Conservation (phyloP, 208 protist species). For the Acanthamoeba triangularis region DNA sequence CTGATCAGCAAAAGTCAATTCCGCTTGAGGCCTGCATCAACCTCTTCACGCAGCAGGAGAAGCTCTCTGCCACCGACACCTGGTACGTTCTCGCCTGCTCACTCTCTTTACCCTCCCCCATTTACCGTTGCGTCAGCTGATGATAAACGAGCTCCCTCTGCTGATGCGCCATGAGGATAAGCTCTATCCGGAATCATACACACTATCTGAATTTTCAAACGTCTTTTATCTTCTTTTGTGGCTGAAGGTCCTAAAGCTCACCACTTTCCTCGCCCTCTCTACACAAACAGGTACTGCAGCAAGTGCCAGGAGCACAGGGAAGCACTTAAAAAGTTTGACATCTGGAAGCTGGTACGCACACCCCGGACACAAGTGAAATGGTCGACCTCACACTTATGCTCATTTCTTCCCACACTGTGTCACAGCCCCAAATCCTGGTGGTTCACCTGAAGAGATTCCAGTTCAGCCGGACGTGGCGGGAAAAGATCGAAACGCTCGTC, state of each 20-base stretch:
- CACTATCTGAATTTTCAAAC: no score
- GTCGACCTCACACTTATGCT: background rate
- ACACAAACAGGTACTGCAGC: constrained; percentile 89
- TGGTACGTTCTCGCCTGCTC: background rate
- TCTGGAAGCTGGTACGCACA: constrained; percentile 84
- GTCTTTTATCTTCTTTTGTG: no score
- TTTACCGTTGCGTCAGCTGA: background rate
- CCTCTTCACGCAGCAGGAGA: constrained; percentile 83
- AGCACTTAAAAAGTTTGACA: constrained; percentile 88
- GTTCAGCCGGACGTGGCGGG: constrained; percentile 79
- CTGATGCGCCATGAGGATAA: constrained; percentile 74
- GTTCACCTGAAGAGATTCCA: constrained; percentile 91
- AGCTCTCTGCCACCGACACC: constrained; percentile 83
- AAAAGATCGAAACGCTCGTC: constrained; percentile 90
- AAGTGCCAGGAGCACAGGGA: constrained; percentile 86
- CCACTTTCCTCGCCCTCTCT: background rate
- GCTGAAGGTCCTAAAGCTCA: background rate
- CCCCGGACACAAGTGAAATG: no score
- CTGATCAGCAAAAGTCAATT: background rate
- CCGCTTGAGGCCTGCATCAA: constrained; percentile 83
- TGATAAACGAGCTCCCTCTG: constrained; percentile 72
- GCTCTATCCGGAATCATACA: constrained; percentile 72
- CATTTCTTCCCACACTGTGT: background rate
- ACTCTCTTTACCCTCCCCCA: background rate
- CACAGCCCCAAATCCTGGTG: constrained; percentile 87